Base-by-base conservation (phyloP, 2,329 filamentous ascomycete species). In the Botryosphaeria dothidea region DNA sequence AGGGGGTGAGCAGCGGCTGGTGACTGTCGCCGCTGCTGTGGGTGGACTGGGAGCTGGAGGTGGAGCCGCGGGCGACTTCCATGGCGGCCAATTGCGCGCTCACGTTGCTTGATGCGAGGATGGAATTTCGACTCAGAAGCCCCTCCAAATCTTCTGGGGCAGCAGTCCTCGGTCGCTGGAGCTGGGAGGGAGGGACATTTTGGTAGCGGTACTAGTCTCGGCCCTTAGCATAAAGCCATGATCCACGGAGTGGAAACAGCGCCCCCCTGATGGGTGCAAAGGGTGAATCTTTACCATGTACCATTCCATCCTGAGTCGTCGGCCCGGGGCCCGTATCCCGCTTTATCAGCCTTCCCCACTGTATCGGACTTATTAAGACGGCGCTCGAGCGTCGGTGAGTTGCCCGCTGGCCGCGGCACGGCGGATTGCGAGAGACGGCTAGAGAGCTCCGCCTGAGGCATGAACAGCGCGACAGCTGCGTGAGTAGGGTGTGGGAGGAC, bases 1-100 rank as follows among this genome's bases (percentile, higher is more conserved):
- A 90, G 7, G 89, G 88, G 70, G 80, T 82, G 69, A 74, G 73
- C 29, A 68, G 68, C 29, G 69, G 63, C 38, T 64, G 48, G 38
- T 64, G 62, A 66, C 60, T 63, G 43, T 70, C 69, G 19, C 74
- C 72, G 60, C 72, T 71, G 36, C 69, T 70, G 67, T 72, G 75
- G 49, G 75, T 73, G 34, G 73, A 76, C 29, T 75, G 77, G 61
- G 69, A 67, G 72, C 75, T 77, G 65, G 75, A 78, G n/a, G 78
- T 71, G 43, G 76, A 77, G 71, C 72, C 74, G 34, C 76, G 74
- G 51, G 73, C 71, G 43, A 72, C 69, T 62, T 78, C 76, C 76
- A 78, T 78, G 57, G 71, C 69, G 64, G 66, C 54, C 57, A 66
- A 68, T 31, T 68, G 65, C 27, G 71, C 54, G 25, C 43, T 61